Conservation (phyloP, 1,284 basidiomycete species). For the Cryptococcus wingfieldii region DNA sequence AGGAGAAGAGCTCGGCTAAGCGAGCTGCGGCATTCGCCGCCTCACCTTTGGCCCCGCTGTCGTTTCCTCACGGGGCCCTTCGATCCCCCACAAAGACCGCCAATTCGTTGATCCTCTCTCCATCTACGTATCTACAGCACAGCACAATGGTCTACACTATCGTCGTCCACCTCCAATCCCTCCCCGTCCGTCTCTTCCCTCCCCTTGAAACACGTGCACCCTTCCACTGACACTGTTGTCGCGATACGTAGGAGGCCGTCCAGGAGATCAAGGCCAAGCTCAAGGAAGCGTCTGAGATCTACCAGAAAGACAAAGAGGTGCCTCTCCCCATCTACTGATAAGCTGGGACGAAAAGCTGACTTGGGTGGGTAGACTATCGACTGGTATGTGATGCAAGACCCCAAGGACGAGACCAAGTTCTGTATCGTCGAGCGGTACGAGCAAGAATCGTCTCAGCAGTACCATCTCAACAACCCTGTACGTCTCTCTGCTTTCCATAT, state of each 20-base stretch:
- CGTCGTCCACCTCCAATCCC: slow-evolving; percentile 45
- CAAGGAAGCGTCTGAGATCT: slow-evolving; percentile 45
- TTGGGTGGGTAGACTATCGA: slow-evolving; percentile 28
- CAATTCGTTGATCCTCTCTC: too few species aligned
- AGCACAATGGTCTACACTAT: slow-evolving; percentile 47
- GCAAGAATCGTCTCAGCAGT: slow-evolving; percentile 44
- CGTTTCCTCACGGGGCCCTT: too few species aligned
- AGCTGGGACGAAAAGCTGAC: neutral
- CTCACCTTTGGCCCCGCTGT: too few species aligned
- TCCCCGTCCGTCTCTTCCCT: slow-evolving; percentile 28
- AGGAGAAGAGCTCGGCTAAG: too few species aligned
- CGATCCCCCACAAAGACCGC: too few species aligned
- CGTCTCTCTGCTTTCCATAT: slow-evolving; percentile 6
- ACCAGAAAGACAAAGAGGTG: slow-evolving; percentile 46
- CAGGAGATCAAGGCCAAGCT: slow-evolving; percentile 46
- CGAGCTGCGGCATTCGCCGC: too few species aligned
- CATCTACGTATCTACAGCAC: too few species aligned
- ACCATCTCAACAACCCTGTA: slow-evolving; percentile 45
- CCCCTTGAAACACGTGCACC: too few species aligned
- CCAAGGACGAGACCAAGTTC: slow-evolving; percentile 47
- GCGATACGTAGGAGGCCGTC: slow-evolving; percentile 29
- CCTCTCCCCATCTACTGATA: neutral
- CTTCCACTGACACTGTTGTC: neutral
- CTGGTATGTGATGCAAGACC: slow-evolving; percentile 48
- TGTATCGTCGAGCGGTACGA: slow-evolving; percentile 49